phyloP scores from a whole-genome alignment of 2,329 filamentous ascomycete species.

The Reticulascus tulasneorum region DNA sequence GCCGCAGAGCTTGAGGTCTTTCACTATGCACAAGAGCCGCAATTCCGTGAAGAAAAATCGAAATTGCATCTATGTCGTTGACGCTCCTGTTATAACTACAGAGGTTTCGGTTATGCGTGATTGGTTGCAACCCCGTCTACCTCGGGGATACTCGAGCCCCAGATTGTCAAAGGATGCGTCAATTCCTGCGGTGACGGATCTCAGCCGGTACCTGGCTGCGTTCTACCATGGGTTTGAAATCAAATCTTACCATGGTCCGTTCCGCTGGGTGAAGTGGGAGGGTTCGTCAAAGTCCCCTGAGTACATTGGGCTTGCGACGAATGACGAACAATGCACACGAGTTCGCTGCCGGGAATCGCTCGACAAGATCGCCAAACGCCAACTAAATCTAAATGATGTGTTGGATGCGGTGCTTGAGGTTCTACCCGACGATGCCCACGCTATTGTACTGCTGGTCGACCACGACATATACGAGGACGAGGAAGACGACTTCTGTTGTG shows the following conservation, averaged over 20 bases:
- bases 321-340: slow-evolving; percentile 33
- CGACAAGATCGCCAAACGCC: slow-evolving; percentile 41
- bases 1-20: slow-evolving; percentile 49
- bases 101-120: slow-evolving; percentile 30
- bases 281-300: slow-evolving; percentile 13
- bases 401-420: slow-evolving; percentile 51
- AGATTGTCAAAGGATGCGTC: slow-evolving; percentile 8
- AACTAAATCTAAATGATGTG: slow-evolving; percentile 59
- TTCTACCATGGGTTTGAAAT: slow-evolving; percentile 54
- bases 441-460: slow-evolving; percentile 51
- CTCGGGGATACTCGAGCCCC: slow-evolving; percentile 1
- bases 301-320: slow-evolving; percentile 41
- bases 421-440: slow-evolving; percentile 55
- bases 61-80: slow-evolving; percentile 51
- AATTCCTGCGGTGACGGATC: slow-evolving; percentile 22
- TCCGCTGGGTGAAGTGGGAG: slow-evolving; percentile 49
- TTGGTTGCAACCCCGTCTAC: slow-evolving; percentile 34
- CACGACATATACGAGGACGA: slow-evolving; percentile 65
- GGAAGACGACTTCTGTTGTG: slow-evolving; percentile 64
- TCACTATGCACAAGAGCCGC: slow-evolving; percentile 39
- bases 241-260: slow-evolving; percentile 31
- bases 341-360: slow-evolving; percentile 47
- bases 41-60: slow-evolving; percentile 43
- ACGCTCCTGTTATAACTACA: slow-evolving; percentile 35
- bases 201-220: slow-evolving; percentile 32